These are phyloP conservation scores for Cephaloascus albidus DNA, from an alignment of 805 yeast species.

Conservation along the genomic window DNA sequence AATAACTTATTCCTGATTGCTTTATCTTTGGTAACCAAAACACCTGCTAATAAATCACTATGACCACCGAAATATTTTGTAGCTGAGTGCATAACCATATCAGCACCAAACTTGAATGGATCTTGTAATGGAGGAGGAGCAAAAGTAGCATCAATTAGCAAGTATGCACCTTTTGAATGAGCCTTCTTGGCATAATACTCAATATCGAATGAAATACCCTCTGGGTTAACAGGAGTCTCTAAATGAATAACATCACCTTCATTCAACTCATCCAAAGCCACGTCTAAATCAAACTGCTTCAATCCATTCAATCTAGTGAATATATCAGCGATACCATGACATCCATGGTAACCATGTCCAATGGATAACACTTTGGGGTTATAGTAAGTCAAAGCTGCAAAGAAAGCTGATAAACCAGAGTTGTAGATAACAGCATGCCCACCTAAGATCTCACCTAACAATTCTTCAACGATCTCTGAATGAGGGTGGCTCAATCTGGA, in stretches of 20 bases:
- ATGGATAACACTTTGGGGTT: conserved; percentile 71
- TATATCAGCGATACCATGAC: conserved; percentile 59
- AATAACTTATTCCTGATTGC: conserved; percentile 35
- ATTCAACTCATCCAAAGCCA: conserved; percentile 33
- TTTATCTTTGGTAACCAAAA: conserved; percentile 54
- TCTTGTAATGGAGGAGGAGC: conserved; percentile 89
- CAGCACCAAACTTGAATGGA: conserved; percentile 79
- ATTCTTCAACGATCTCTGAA: conserved; percentile 54
- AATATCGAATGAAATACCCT: conserved; percentile 59
- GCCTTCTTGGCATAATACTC: conserved; percentile 57
- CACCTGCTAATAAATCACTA: conserved; percentile 81
- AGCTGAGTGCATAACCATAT: conserved; percentile 85
- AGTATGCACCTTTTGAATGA: conserved; percentile 64
- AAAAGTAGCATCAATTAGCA: conserved; percentile 78
- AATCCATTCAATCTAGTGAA: conserved; percentile 53
- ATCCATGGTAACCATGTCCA: conserved; percentile 82
- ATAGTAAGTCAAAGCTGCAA: conserved; percentile 58
- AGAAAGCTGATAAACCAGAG: conserved; percentile 77
- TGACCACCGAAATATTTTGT: conserved; percentile 96
- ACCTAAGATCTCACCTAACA: conserved; percentile 49
- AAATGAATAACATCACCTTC: conserved; percentile 73
- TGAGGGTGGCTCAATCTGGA: conserved; percentile 75
- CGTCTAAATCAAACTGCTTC: conserved; percentile 32
- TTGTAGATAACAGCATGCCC: conserved; percentile 63
- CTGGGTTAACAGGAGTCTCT: conserved; percentile 87